Conservation (phyloP, 2,329 filamentous ascomycete species). For the Colletotrichum acutatum region DNA sequence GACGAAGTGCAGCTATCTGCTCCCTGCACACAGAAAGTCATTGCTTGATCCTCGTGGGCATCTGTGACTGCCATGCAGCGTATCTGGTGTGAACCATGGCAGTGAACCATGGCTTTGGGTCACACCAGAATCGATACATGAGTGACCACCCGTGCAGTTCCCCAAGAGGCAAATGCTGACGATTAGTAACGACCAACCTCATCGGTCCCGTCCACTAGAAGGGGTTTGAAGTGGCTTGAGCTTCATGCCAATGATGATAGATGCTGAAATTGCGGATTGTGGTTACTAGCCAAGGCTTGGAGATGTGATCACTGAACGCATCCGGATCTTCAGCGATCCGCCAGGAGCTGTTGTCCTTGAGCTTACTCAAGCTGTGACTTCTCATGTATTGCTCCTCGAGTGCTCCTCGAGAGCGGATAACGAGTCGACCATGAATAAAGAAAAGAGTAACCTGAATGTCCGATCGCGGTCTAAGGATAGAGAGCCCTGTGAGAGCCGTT, state of each 20-base stretch:
- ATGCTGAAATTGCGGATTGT: background rate
- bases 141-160: background rate
- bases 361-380: background rate
- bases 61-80: background rate
- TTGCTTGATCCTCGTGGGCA: background rate
- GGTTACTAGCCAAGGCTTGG: background rate
- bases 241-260: background rate
- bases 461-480: background rate
- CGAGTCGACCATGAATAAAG: background rate
- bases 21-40: background rate
- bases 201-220: background rate
- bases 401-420: background rate
- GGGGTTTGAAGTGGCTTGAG: background rate
- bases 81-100: background rate
- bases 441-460: background rate
- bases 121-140: background rate
- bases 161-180: background rate
- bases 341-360: background rate
- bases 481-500: background rate
- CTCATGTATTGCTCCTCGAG: background rate
- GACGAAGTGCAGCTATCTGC: background rate
- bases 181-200: background rate
- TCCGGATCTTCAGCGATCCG: background rate
- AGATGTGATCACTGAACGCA: background rate
- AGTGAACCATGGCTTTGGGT: background rate